Evolutionary conservation across 169 alveolate species (phyloP).

Genomic region (Plasmodium relictum): DNA sequence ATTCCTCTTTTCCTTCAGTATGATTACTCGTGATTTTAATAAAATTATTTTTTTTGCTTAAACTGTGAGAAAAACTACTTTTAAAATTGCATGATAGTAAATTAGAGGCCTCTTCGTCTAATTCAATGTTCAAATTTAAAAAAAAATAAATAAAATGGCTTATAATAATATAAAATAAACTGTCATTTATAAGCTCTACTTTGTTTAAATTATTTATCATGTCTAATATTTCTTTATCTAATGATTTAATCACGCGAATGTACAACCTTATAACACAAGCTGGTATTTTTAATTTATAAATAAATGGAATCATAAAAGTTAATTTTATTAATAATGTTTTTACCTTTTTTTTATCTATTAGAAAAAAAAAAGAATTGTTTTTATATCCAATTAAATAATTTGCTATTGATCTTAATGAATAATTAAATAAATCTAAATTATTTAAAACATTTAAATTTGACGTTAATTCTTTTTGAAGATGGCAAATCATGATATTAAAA

Average conservation of each 20-base stretch:
- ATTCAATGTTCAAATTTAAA: conserved; percentile 62
- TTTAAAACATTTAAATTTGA: conserved; percentile 44
- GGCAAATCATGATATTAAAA: conserved; percentile 68
- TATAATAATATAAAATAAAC: conserved; percentile 56
- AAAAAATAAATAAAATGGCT: conserved; percentile 68
- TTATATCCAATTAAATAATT: conserved; percentile 63
- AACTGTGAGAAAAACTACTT: conserved; percentile 20
- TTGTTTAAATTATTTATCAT: conserved; percentile 40
- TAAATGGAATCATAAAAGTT: conserved; percentile 71
- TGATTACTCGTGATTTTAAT: conserved; percentile 32
- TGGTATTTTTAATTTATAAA: conserved; percentile 66
- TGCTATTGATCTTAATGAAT: conserved; percentile 64
- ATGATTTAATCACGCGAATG: conserved; percentile 63
- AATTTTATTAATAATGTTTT: conserved; percentile 55
- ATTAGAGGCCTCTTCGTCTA: conserved; percentile 65
- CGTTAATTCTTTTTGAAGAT: conserved; percentile 64
- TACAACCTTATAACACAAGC: conserved; percentile 67
- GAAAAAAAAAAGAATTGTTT: conserved; percentile 45
- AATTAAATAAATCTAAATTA: conserved; percentile 58
- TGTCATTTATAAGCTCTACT: conserved; percentile 53
- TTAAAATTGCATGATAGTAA: conserved; percentile 44
- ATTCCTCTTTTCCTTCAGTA: conserved; percentile 1
- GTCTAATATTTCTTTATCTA: conserved; percentile 65
- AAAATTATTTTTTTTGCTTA: conserved; percentile 10
- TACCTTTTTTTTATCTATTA: conserved; percentile 59